Conservation (phyloP, 2,329 filamentous ascomycete species). For the Sclerotiophoma versabilis region DNA sequence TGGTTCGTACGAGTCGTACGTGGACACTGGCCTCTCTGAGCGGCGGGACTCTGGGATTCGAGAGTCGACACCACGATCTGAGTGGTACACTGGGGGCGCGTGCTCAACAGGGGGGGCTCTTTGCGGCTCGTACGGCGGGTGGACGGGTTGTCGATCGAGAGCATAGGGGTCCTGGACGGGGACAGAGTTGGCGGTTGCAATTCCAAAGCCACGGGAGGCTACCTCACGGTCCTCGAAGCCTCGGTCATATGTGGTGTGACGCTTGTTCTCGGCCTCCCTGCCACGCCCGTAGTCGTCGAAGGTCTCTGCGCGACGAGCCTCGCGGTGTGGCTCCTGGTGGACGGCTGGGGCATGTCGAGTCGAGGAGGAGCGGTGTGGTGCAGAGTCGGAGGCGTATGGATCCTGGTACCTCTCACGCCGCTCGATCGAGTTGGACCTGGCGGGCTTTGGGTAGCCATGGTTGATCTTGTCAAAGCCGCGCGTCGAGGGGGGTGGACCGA, state of each 20-base stretch:
- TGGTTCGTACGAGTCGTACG: slow-evolving; percentile 38
- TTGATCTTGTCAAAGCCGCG: slow-evolving; percentile 75
- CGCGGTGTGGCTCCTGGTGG: slow-evolving; percentile 57
- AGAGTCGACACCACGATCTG: slow-evolving; percentile 33
- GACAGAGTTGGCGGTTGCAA: slow-evolving; percentile 36
- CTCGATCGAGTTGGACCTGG: slow-evolving; percentile 43
- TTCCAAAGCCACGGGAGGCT: slow-evolving; percentile 57
- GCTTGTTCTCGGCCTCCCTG: slow-evolving; percentile 50
- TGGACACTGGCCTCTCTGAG: slow-evolving; percentile 8
- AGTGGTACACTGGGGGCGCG: slow-evolving; percentile 14
- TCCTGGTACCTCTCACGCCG: slow-evolving; percentile 46
- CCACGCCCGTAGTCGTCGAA: slow-evolving; percentile 54
- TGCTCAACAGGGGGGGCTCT: slow-evolving; percentile 25
- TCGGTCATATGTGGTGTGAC: slow-evolving; percentile 39
- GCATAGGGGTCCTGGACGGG: slow-evolving; percentile 43
- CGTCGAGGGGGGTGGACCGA: slow-evolving; percentile 70
- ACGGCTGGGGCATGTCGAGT: slow-evolving; percentile 53
- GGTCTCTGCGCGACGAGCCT: slow-evolving; percentile 49
- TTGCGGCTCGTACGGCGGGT: slow-evolving; percentile 24
- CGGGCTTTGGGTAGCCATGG: slow-evolving; percentile 29
- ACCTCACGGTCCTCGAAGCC: slow-evolving; percentile 54
- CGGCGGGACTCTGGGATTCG: slow-evolving; percentile 40
- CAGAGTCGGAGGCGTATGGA: slow-evolving; percentile 47
- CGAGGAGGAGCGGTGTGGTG: slow-evolving; percentile 46
- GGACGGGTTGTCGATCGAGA: slow-evolving; percentile 48